Conservation (phyloP, 352 stramenopile species). For the Phytopythium delawarense region DNA sequence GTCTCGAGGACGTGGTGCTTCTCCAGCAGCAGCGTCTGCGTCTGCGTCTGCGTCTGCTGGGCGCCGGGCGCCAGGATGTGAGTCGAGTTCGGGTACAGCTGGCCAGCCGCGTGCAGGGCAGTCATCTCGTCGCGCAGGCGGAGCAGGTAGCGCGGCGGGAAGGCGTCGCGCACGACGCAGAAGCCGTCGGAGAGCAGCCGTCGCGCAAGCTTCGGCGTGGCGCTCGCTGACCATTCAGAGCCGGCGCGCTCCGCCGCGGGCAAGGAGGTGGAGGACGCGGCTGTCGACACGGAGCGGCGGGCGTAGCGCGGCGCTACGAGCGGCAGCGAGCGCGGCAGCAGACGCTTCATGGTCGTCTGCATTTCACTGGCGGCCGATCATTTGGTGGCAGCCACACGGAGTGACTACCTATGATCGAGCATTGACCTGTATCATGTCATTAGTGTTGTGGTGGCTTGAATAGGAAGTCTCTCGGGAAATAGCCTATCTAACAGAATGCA, state of each 20-base stretch:
- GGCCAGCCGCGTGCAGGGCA: conserved; percentile 24
- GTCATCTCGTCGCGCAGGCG: conserved; percentile 54
- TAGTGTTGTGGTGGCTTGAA: no score
- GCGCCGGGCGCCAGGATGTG: conserved; percentile 44
- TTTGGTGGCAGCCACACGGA: no score
- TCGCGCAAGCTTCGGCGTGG: conserved; percentile 22
- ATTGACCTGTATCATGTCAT: background rate
- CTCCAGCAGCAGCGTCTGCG: conserved; percentile 51
- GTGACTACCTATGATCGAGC: background rate
- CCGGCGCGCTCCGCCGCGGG: background rate
- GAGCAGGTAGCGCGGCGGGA: conserved; percentile 38
- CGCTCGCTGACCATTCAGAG: conserved; percentile 24
- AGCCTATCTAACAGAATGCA: background rate
- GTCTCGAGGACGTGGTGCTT: conserved; percentile 83
- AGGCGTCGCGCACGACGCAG: conserved; percentile 42
- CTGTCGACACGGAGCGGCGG: background rate
- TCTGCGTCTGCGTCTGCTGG: conserved; percentile 5
- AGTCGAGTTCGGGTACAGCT: conserved; percentile 77
- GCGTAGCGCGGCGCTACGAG: no score
- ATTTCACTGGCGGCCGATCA: no score
- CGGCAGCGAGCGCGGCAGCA: background rate
- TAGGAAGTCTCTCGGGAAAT: no score
- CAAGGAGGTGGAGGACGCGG: background rate
- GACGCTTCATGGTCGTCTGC: background rate
- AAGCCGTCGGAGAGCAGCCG: conserved; percentile 48